Base-by-base conservation (phyloP, 1,284 basidiomycete genomes). In the Trametes hirsuta region DNA sequence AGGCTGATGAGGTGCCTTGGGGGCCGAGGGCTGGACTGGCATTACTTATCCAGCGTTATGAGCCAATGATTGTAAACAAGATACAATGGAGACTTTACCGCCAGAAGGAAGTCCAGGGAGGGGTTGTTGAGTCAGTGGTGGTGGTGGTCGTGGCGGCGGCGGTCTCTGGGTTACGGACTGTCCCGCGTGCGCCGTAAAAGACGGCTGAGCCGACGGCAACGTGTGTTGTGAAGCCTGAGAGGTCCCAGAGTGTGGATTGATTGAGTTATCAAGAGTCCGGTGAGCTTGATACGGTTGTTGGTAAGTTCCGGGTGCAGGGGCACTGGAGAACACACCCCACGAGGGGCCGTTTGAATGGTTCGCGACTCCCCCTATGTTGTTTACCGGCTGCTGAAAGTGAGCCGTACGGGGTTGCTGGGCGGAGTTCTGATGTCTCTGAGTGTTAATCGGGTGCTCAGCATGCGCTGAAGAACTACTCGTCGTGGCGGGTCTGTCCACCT, bases 401-500 rank as follows among this genome's bases (percentile, higher is more conserved):
- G 30, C 30, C 30, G 8, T 5, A 5, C 5, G 8, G 8, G 30
- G 30, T 40, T 40, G 24, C 10, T 22, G 12, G 15, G 41, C 14
- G 6, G 48, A 39, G 18, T 6, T 10, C 22, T 30, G 53, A 14
- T 15, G n/a, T 1, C 15, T 6, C 41, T 55, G 46, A 9, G 35
- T n/a, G 3, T 37, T 3, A 15, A 15, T 10, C 6, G 10, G 4
- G 11, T 21, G 6, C 9, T 18, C 37, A 22, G 9, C n/a, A 3
- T 18, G 47, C 11, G 22, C n/a, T 11, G 55, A 51, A 3, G 48
- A 22, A 11, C n/a, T 36, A 9, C 22, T 30, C 22, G 35, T 12
- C 30, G 30, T 30, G 12, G 36, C 15, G 10, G 34, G 48, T 11
- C 46, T 34, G 39, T 50, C 59, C 36, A 57, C 40, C 59, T 56